Conservation (phyloP, 2,329 filamentous ascomycete genomes). For the Trichoderma koningii region DNA sequence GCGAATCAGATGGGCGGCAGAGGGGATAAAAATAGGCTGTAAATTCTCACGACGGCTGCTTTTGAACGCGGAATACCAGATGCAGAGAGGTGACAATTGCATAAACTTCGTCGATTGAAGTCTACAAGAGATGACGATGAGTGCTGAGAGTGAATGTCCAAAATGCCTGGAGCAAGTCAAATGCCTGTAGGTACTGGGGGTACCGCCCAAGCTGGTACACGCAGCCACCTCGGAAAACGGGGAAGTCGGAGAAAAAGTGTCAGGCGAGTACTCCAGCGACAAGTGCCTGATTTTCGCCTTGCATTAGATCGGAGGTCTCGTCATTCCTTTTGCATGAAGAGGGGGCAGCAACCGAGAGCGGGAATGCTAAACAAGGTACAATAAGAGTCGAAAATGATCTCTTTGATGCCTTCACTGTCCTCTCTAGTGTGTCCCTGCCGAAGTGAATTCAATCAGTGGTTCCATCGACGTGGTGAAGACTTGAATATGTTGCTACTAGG, state of each 20-base stretch:
- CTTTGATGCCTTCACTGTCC: not conserved
- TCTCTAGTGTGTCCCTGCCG: too few species aligned
- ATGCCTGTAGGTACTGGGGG: not conserved
- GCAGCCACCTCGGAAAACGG: conserved; percentile 1
- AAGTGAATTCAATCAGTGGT: not conserved
- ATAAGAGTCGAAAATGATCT: not conserved
- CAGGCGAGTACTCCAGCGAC: not conserved
- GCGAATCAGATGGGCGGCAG: not conserved
- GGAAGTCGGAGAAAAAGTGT: conserved; percentile 1
- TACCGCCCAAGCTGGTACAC: conserved; percentile 6
- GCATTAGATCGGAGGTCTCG: conserved; percentile 3
- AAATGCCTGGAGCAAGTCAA: too few species aligned
- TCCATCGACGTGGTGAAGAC: too few species aligned
- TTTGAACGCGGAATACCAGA: not conserved
- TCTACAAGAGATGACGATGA: not conserved
- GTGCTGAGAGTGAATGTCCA: too few species aligned
- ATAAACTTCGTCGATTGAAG: too few species aligned
- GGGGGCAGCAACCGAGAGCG: too few species aligned
- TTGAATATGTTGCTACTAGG: too few species aligned
- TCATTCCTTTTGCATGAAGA: not conserved
- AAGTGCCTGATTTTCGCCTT: conserved; percentile 7
- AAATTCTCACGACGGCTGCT: not conserved
- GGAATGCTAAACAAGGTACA: not conserved
- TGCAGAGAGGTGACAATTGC: not conserved
- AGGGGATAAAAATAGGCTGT: not conserved